phyloP scores from a whole-genome alignment of 2,329 filamentous ascomycete species.

The Colletotrichum lini region DNA sequence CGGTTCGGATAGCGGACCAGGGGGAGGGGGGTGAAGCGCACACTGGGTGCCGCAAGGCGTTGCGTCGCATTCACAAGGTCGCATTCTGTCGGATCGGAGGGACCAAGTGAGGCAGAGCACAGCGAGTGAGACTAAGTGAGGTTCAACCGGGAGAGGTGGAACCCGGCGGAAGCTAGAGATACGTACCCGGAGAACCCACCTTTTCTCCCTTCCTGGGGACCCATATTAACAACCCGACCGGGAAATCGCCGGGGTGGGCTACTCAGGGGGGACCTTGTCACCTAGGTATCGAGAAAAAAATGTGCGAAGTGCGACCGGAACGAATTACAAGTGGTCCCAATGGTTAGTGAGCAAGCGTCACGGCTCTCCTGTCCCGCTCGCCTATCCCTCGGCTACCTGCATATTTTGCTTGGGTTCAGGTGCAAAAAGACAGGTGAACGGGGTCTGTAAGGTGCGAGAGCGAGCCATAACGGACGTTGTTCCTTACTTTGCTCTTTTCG shows the following conservation, averaged over 20 bases:
- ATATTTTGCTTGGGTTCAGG: conserved; percentile 17
- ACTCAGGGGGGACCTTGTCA: not conserved
- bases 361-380: conserved; percentile 35
- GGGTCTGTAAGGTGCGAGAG: not conserved
- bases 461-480: conserved; percentile 4
- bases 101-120: not conserved
- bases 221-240: not conserved
- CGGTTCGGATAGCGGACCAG: conserved; percentile 4
- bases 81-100: not conserved
- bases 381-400: conserved; percentile 34
- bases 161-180: conserved; percentile 2
- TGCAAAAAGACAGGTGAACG: not conserved
- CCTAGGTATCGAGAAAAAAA: conserved; percentile 11
- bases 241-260: not conserved
- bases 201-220: not conserved
- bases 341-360: conserved; percentile 23
- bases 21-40: not conserved
- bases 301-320: conserved; percentile 5
- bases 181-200: not conserved
- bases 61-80: conserved; percentile 3
- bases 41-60: not conserved
- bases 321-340: conserved; percentile 18
- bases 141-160: conserved; percentile 12
- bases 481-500: conserved; percentile 6
- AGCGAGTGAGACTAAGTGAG: not conserved